Conservation (phyloP, 2,329 filamentous ascomycete species). For the Bipolaris bicolor region DNA sequence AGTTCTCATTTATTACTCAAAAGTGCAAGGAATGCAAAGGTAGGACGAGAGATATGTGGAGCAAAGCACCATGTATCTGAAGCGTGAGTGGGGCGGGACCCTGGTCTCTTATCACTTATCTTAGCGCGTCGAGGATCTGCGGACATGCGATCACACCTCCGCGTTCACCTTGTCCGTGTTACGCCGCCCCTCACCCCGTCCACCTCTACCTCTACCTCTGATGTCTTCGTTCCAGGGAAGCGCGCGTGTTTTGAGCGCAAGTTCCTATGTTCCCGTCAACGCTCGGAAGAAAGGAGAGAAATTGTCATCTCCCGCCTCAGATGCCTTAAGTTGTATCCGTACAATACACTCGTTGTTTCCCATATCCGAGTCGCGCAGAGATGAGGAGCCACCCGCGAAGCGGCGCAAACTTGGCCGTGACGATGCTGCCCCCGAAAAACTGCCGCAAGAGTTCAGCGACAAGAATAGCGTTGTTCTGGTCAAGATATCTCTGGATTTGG, state of each 20-base stretch:
- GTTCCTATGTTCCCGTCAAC: neutral
- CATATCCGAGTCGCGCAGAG: constrained; percentile 3
- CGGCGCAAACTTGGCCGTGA: constrained; percentile 33
- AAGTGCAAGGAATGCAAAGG: too few relatives aligned
- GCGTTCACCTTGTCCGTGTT: constrained; percentile 11
- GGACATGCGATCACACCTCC: constrained; percentile 13
- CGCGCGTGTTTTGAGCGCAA: constrained; percentile 23
- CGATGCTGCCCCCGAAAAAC: neutral
- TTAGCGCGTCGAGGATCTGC: constrained; percentile 27
- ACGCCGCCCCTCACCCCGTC: neutral
- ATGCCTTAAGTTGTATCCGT: constrained; percentile 18
- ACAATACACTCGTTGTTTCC: constrained; percentile 27
- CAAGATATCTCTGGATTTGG: constrained; percentile 34
- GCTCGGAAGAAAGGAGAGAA: neutral
- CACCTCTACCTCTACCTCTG: constrained; percentile 1
- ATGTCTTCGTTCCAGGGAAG: constrained; percentile 30
- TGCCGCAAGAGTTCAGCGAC: constrained; percentile 17
- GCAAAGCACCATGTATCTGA: neutral
- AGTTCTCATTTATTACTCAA: too few relatives aligned
- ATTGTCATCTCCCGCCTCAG: constrained; percentile 12
- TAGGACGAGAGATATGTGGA: neutral
- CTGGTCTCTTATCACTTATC: constrained; percentile 15
- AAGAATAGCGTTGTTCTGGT: constrained; percentile 40
- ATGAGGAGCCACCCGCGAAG: constrained; percentile 33
- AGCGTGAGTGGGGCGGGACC: constrained; percentile 12